Conservation (phyloP, 768 basidiomycete species). For the Pleurotus eryngii region DNA sequence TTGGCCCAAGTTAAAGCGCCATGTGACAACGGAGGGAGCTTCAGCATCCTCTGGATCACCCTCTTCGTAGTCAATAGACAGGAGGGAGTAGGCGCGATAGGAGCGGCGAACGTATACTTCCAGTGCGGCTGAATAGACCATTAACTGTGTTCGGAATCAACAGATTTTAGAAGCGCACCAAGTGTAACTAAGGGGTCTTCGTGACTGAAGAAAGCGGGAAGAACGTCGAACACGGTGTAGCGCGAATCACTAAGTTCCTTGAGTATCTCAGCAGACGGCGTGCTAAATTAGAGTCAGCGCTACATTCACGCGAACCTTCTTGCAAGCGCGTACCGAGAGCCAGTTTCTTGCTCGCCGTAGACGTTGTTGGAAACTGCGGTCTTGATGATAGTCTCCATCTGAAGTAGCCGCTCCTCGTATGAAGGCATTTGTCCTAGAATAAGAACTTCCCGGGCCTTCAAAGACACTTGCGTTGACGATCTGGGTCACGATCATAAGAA, state of each 20-base stretch:
- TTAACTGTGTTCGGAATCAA: background rate
- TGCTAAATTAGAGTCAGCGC: constrained; percentile 35
- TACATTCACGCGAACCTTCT: too few relatives aligned
- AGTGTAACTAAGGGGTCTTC: constrained; percentile 80
- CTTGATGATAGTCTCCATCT: constrained; percentile 94
- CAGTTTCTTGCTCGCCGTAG: constrained; percentile 80
- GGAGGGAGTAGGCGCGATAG: constrained; percentile 88
- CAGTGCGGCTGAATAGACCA: constrained; percentile 66
- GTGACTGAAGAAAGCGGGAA: constrained; percentile 93
- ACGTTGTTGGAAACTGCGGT: constrained; percentile 81
- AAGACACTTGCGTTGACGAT: constrained; percentile 85
- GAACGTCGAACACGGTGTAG: constrained; percentile 95
- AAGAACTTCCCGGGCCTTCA: constrained; percentile 96
- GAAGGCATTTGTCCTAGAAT: constrained; percentile 97
- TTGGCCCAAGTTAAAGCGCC: constrained; percentile 94
- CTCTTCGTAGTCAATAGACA: constrained; percentile 94
- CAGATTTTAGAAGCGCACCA: constrained; percentile 42
- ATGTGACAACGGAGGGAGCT: constrained; percentile 74
- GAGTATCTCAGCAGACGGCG: constrained; percentile 82
- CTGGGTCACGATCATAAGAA: constrained; percentile 30
- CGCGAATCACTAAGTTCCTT: constrained; percentile 94
- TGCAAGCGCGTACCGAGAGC: constrained; percentile 45
- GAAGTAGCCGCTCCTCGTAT: constrained; percentile 87
- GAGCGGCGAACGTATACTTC: constrained; percentile 96
- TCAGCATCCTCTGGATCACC: constrained; percentile 87